These are phyloP conservation scores for Eimeria falciformis DNA, from an alignment of 169 alveolate species.

Conservation along the genomic window DNA sequence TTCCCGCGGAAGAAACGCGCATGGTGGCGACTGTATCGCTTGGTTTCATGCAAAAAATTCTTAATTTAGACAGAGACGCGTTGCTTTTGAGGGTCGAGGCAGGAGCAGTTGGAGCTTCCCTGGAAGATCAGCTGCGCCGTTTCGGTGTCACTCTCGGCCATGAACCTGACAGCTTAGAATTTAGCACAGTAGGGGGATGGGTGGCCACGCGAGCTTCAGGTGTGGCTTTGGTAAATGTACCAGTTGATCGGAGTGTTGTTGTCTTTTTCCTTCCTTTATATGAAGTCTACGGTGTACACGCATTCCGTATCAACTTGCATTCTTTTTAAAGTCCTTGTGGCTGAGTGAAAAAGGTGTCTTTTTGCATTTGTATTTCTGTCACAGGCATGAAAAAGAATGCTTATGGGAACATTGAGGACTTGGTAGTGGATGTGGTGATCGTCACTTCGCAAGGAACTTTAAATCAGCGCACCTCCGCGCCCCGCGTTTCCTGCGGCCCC, in stretches of 20 bases:
- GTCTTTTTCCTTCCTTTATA: no score
- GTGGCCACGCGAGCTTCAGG: conserved; percentile 87
- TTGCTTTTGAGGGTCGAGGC: conserved; percentile 88
- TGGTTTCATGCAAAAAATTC: conserved; percentile 84
- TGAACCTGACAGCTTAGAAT: conserved; percentile 90
- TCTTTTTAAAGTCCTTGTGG: neutral
- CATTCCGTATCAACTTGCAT: neutral
- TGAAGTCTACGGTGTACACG: no score
- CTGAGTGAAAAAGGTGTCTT: neutral
- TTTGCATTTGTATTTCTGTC: neutral
- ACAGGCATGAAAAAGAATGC: conserved; percentile 88
- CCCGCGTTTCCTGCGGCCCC: conserved; percentile 81
- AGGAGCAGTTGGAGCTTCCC: conserved; percentile 87
- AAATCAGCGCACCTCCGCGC: neutral
- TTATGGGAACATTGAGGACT: conserved; percentile 90
- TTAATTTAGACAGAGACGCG: conserved; percentile 84
- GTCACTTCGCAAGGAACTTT: conserved; percentile 87
- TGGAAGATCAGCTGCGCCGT: conserved; percentile 85
- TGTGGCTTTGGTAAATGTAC: no score
- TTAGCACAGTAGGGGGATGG: conserved; percentile 91
- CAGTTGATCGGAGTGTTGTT: no score
- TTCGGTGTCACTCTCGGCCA: conserved; percentile 89
- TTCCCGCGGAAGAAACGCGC: neutral
- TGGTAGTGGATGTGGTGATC: conserved; percentile 81
- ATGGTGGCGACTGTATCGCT: conserved; percentile 84